phyloP scores from a whole-genome alignment of 169 alveolate species.

The Plasmodium gonderi region DNA sequence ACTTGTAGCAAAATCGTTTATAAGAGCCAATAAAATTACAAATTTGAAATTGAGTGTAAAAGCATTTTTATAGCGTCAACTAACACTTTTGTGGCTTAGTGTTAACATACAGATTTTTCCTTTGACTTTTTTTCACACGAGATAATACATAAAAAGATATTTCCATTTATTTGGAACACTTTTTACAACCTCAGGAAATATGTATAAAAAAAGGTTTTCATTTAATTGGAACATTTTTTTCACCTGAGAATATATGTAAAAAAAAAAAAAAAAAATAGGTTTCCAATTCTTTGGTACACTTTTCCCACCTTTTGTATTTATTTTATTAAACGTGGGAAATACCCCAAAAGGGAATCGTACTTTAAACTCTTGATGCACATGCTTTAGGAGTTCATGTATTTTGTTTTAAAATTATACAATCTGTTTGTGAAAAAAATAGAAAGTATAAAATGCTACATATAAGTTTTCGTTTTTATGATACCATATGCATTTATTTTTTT shows the following conservation, averaged over 20 bases:
- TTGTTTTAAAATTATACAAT: neutral
- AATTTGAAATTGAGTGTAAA: neutral
- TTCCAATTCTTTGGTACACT: neutral
- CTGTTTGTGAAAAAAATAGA: neutral
- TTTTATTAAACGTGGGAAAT: neutral
- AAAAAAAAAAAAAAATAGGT: no score
- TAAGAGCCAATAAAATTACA: neutral
- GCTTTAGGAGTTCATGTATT: neutral
- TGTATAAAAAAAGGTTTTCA: no score
- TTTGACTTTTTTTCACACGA: neutral
- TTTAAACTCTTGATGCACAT: neutral
- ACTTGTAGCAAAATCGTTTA: neutral
- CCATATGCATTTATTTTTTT: neutral
- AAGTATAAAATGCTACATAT: neutral
- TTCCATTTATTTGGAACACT: no score
- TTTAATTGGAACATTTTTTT: no score
- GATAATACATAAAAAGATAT: no score
- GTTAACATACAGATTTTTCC: neutral
- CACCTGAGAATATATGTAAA: neutral
- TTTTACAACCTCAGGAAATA: no score
- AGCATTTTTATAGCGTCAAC: neutral
- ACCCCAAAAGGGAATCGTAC: neutral
- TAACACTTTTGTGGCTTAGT: neutral
- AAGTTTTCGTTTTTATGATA: neutral
- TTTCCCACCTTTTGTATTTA: neutral